Evolutionary conservation across 2,329 filamentous ascomycete species (phyloP).

Genomic region (Beauveria sp.): DNA sequence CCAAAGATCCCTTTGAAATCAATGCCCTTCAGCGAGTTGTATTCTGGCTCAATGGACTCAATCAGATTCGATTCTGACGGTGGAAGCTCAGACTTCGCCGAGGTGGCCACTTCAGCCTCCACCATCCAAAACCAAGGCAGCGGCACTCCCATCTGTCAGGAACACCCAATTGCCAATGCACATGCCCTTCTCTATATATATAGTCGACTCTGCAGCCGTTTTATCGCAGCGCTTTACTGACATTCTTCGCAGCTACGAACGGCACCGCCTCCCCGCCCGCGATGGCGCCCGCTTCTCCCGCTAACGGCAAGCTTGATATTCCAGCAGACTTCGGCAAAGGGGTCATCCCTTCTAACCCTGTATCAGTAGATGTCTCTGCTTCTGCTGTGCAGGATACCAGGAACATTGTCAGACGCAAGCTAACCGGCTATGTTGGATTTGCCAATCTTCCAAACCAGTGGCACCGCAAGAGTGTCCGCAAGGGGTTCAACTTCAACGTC

Average conservation of each 20-base stretch:
- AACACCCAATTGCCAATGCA: slow-evolving; percentile 17
- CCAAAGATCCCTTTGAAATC: slow-evolving; percentile 37
- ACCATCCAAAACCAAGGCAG: background rate
- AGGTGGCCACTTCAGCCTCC: background rate
- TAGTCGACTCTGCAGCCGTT: background rate
- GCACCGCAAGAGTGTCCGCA: slow-evolving; percentile 99
- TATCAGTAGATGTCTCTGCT: slow-evolving; percentile 30
- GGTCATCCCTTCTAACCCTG: slow-evolving; percentile 29
- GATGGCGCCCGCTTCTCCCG: slow-evolving; percentile 34
- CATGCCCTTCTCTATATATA: background rate
- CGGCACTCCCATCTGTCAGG: slow-evolving; percentile 26
- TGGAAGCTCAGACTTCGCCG: slow-evolving; percentile 1
- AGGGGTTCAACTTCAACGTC: slow-evolving; percentile 99
- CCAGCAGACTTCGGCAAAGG: slow-evolving; percentile 23
- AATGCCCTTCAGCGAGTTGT: slow-evolving; percentile 41
- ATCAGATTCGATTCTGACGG: slow-evolving; percentile 17
- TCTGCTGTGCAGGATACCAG: slow-evolving; percentile 56
- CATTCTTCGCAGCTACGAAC: slow-evolving; percentile 35
- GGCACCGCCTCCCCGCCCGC: slow-evolving; percentile 36
- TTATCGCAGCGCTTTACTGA: slow-evolving; percentile 25
- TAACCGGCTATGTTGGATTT: slow-evolving; percentile 97
- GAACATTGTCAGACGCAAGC: slow-evolving; percentile 96
- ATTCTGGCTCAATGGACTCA: slow-evolving; percentile 19
- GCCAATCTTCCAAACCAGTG: slow-evolving; percentile 99
- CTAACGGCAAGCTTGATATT: slow-evolving; percentile 30